phyloP scores from a whole-genome alignment of 352 stramenopile species.

The Globisporangium takayamanum region DNA sequence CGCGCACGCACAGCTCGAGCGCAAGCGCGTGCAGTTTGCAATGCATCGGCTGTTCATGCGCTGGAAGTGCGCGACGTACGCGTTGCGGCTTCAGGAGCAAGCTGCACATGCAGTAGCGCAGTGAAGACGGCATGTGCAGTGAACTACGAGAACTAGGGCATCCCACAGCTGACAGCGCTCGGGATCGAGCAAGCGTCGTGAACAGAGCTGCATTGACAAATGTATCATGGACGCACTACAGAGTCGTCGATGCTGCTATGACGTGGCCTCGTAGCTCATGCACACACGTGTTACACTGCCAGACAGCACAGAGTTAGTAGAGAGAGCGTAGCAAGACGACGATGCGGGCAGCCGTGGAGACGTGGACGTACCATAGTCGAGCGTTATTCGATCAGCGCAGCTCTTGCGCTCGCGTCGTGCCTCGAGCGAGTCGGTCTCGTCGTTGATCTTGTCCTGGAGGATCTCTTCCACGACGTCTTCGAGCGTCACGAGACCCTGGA shows the following conservation, averaged over 20 bases:
- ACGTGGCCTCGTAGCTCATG: too few species aligned
- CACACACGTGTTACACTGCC: too few species aligned
- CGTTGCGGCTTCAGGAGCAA: constrained; percentile 11
- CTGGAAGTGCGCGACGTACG: constrained; percentile 28
- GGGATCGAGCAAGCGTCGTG: too few species aligned
- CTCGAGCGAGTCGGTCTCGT: constrained; percentile 88
- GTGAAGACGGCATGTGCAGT: too few species aligned
- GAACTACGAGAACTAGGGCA: too few species aligned
- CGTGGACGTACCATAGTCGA: constrained; percentile 43
- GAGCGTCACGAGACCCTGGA: constrained; percentile 96
- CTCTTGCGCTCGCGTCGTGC: constrained; percentile 37
- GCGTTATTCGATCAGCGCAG: constrained; percentile 48
- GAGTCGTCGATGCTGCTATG: too few species aligned
- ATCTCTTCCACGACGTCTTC: constrained; percentile 99
- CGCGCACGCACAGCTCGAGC: constrained; percentile 18
- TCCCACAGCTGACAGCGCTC: too few species aligned
- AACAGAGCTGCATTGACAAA: too few species aligned
- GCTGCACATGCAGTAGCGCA: too few species aligned
- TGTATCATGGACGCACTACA: too few species aligned
- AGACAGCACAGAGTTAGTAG: too few species aligned
- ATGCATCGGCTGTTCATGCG: constrained; percentile 33
- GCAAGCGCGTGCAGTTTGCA: constrained; percentile 29
- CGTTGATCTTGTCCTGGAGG: constrained; percentile 93
- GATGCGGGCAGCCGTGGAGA: background rate
- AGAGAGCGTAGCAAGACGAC: too few species aligned